Evolutionary conservation across 176 grass and related monocot genomes (phyloP), one percentile per base, ranked within the genome.

Genomic region (Musa beccarii): DNA sequence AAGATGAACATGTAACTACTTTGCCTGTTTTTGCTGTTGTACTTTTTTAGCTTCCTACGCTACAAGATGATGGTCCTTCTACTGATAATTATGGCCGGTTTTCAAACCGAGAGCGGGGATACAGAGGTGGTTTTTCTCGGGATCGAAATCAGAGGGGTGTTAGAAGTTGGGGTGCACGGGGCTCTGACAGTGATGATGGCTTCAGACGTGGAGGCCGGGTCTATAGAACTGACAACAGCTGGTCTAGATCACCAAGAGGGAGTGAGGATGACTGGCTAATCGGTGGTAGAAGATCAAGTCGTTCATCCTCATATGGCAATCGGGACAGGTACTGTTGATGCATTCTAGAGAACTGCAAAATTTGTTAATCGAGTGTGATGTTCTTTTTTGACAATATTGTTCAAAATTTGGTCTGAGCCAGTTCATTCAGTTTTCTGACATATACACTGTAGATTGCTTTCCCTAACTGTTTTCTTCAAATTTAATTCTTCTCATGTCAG

Each of bases 51-150:
- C 86, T 99, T 51, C 95, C 95, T 49, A 83, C 81, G 12, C 85
- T 99, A 61, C 95, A 94, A 91, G 95, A 99, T 82, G 95, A 99
- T 75, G 90, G 86, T 11, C 90, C 95, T 67, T 25, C 81, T 69
- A 88, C 79, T 23, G 90, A 99, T 34, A 69, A 79, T 71, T 99
- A 99, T 34, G 90, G 90, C 1, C 82, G 88, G 9, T 99, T 99
- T 79, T 87, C 88, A 43, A 94, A 87, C 63, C 66, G 64, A 2
- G 90, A 89, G 54, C 84, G 81, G 4, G 26, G 61, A 24, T 77
- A 16, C n/a, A 77, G 75, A 77, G 59, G 55, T 65, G 61, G 75
- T 16, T 80, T 81, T 68, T 92, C 81, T 68, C 84, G 76, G 67
- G 86, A 85, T 26, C 72, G 82, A 52, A 66, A 54, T 13, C 51